Evolutionary conservation across 805 yeast species (phyloP), one percentile per base, ranked within the genome.

Genomic region (Kuraishia capsulata): DNA sequence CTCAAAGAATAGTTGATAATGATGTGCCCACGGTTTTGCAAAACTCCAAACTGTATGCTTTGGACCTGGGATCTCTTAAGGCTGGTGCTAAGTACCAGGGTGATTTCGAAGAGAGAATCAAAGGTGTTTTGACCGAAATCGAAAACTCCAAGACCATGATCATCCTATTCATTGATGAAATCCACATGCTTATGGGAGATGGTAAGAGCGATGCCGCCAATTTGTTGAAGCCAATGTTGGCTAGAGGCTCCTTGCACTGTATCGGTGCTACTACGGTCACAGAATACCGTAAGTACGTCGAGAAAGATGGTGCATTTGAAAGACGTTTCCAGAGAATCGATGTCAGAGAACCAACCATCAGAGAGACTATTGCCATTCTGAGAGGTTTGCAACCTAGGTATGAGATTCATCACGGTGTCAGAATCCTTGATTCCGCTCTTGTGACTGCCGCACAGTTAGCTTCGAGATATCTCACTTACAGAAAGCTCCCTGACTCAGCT

Each of bases 11-110:
- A 45, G 78, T 92, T 43, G 97, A 92, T 54, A 85, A 85, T 46
- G 98, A 92, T 61, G 96, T 92, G 13, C 98, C 98, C 32, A 74
- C 78, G 20, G 86, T 90, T 45, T 69, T 92, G 47, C 83, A 84
- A 43, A 78, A 78, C 42, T 79, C 95, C 46, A 78, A 81, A 45
- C 68, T 92, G 40, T 90, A 81, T 57, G 84, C 96, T 14, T 71
- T 92, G 44, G 98, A 92, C 60, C 69, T 92, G 48, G 98, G 98
- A 45, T 95, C 97, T 1, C 73, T 92, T 52, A 90, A 95, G 44
- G 98, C 98, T 5, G 98, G 98, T 64, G 97, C 98, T 42, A 92
- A 92, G 58, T 89, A 87, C 63, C 95, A 90, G 61, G 98, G 98
- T 64, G 98, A 92, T 57, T 92, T 90, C 54, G 98, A 92, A 68